These are phyloP conservation scores for Penicillium sp. DNA, from an alignment of 2,329 filamentous ascomycete genomes.

Conservation along the genomic window DNA sequence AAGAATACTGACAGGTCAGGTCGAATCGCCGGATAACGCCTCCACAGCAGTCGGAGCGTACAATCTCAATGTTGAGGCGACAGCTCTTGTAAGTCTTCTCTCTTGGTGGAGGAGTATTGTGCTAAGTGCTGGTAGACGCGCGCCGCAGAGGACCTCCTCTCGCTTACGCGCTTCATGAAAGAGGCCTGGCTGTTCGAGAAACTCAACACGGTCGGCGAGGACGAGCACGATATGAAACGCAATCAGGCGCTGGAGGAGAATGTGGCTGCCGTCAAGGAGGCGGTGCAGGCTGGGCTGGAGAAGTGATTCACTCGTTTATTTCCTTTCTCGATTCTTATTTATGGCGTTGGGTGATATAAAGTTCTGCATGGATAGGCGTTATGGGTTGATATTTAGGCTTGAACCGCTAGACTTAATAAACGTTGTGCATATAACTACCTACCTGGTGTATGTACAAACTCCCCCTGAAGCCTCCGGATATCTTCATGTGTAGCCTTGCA, in stretches of 20 bases:
- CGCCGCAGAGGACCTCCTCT: conserved; percentile 59
- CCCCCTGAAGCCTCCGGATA: conserved; percentile 25
- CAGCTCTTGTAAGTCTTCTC: conserved; percentile 48
- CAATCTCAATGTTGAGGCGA: conserved; percentile 57
- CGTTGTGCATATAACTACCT: no score
- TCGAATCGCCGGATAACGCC: conserved; percentile 50
- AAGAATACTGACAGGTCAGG: conserved; percentile 32
- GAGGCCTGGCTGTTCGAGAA: conserved; percentile 66
- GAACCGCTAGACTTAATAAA: no score
- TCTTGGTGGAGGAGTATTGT: background rate
- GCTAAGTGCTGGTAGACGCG: conserved; percentile 44
- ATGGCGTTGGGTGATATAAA: no score
- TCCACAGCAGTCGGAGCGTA: conserved; percentile 56
- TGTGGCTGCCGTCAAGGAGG: conserved; percentile 44
- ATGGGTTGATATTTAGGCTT: no score
- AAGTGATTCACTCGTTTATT: background rate
- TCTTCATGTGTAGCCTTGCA: conserved; percentile 42
- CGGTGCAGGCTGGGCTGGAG: conserved; percentile 32
- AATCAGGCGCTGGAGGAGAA: conserved; percentile 45
- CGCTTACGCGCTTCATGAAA: conserved; percentile 59
- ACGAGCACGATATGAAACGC: conserved; percentile 37
- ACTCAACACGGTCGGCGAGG: conserved; percentile 53
- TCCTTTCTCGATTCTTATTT: background rate
- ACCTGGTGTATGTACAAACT: no score
- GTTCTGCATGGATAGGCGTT: no score